A percentile compares a stretch with the other conserved stretches of the same genome.
Conservation (phyloP, 805 yeast species). For the Myxozyma geophila region DNA sequence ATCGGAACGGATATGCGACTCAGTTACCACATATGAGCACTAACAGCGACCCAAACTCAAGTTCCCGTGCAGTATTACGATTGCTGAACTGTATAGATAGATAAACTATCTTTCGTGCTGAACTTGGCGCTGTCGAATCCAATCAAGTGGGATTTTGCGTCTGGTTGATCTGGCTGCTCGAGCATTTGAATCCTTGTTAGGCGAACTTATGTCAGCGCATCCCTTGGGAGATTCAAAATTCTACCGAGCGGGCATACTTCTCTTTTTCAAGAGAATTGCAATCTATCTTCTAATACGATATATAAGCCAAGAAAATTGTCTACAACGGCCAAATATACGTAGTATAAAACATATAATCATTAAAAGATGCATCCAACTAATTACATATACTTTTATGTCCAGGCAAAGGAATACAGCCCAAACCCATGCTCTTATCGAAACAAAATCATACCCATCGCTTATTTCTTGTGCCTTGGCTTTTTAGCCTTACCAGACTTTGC, state of each 20-base stretch:
- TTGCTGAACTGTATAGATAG: no score
- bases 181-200: no score
- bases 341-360: background rate
- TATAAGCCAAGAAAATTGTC: background rate
- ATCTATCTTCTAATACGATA: background rate
- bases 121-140: no score
- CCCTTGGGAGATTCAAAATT: no score
- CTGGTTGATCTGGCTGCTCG: no score
- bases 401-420: background rate
- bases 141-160: no score
- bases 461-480: constrained; percentile 19
- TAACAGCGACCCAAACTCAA: no score
- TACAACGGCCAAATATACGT: background rate
- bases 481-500: constrained; percentile 18
- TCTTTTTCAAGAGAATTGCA: background rate
- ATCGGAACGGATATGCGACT: no score
- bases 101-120: no score
- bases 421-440: background rate
- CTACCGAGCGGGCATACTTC: background rate
- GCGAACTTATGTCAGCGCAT: no score
- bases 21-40: no score
- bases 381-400: constrained; percentile 1
- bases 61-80: no score
- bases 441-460: background rate
- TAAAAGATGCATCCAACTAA: background rate